These are phyloP conservation scores for Lentinula sp. DNA, from an alignment of 768 basidiomycete species.

Conservation along the genomic window DNA sequence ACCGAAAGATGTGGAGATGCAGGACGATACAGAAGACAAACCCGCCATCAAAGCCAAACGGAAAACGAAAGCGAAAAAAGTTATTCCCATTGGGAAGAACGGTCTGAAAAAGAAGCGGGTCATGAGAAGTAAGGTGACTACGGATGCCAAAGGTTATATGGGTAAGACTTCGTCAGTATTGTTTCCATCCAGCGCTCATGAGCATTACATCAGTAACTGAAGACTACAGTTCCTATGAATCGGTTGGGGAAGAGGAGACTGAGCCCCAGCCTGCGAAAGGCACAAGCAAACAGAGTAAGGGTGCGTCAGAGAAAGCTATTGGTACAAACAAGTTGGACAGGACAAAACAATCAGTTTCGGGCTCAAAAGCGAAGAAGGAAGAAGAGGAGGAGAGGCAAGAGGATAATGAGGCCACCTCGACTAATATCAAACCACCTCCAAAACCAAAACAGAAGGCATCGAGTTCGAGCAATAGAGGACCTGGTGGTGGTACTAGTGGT, in stretches of 20 bases:
- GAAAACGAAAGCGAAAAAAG: conserved; percentile 42
- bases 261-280: conserved; percentile 17
- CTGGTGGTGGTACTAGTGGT: background rate
- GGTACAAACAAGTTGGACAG: conserved; percentile 16
- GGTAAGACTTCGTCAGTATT: conserved; percentile 32
- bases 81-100: conserved; percentile 69
- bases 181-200: conserved; percentile 1
- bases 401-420: background rate
- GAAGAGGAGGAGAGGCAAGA: background rate
- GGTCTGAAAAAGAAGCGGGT: conserved; percentile 71
- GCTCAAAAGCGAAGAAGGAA: conserved; percentile 12
- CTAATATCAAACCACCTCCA: background rate
- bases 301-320: conserved; percentile 11
- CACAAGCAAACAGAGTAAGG: conserved; percentile 21
- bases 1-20: conserved; percentile 21
- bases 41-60: conserved; percentile 33
- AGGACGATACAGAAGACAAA: conserved; percentile 21
- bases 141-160: conserved; percentile 69
- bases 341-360: conserved; percentile 16
- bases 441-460: background rate
- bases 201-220: conserved; percentile 46
- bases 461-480: conserved; percentile 10
- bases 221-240: conserved; percentile 80
- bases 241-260: conserved; percentile 55
- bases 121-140: conserved; percentile 45